Percentiles rank a stretch among this genome's conserved stretches.
Conservation (phyloP, 2,329 filamentous ascomycete species). For the Claviceps africana region DNA sequence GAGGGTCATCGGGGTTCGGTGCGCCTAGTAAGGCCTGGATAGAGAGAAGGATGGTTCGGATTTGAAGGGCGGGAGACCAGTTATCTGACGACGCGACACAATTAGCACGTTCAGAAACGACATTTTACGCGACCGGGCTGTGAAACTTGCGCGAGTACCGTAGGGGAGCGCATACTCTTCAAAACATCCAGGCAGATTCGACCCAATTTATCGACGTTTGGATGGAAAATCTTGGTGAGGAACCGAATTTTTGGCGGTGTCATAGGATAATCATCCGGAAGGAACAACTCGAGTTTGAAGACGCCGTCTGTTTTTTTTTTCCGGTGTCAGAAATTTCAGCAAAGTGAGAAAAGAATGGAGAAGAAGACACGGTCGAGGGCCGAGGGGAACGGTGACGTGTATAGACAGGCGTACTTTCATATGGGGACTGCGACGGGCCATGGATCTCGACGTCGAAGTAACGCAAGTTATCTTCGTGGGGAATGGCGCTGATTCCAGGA, state of each 20-base stretch:
- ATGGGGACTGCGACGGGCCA: slow-evolving; percentile 81
- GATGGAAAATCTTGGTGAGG: slow-evolving; percentile 97
- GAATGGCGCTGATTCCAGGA: slow-evolving; percentile 86
- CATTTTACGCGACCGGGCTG: background rate
- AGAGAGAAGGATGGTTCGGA: slow-evolving; percentile 93
- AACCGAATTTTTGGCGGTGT: slow-evolving; percentile 97
- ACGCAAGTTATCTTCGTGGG: slow-evolving; percentile 91
- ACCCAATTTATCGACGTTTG: slow-evolving; percentile 94
- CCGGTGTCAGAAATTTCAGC: slow-evolving; percentile 12
- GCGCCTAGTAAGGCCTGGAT: slow-evolving; percentile 94
- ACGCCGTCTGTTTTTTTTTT: slow-evolving; percentile 44
- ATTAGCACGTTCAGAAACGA: slow-evolving; percentile 1
- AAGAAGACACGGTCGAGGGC: slow-evolving; percentile 1
- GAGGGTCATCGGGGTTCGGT: slow-evolving; percentile 94
- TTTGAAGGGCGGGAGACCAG: slow-evolving; percentile 96
- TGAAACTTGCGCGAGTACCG: background rate
- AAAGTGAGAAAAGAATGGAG: background rate
- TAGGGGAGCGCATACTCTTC: slow-evolving; percentile 54
- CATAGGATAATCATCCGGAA: slow-evolving; percentile 99
- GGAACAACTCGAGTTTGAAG: slow-evolving; percentile 93
- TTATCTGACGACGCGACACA: slow-evolving; percentile 49
- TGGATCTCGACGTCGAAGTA: slow-evolving; percentile 98
- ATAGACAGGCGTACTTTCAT: slow-evolving; percentile 54
- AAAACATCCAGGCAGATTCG: slow-evolving; percentile 94
- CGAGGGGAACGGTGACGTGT: background rate